Conservation (phyloP, 176 grass and related monocot species). For the Bolboschoenus planiculmis region DNA sequence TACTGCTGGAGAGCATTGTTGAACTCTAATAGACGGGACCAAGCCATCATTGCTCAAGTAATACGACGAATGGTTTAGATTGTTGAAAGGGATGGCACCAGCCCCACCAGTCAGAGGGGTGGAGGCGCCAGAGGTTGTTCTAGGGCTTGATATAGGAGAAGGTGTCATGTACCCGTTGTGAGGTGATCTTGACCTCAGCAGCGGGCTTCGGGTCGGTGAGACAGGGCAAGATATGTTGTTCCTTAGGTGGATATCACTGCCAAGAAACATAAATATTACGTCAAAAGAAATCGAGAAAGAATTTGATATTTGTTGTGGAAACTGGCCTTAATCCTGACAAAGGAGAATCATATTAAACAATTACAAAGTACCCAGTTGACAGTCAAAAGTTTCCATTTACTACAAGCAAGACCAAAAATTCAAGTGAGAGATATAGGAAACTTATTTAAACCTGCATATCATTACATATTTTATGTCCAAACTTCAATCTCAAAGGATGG, state of each 20-base stretch:
- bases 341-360: not conserved
- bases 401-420: not conserved
- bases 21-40: slow-evolving; percentile 40
- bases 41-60: slow-evolving; percentile 49
- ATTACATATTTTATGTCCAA: not conserved
- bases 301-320: not conserved
- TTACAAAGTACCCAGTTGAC: not conserved
- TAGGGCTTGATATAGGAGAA: slow-evolving; percentile 95
- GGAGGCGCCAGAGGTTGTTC: slow-evolving; percentile 81
- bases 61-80: slow-evolving; percentile 34
- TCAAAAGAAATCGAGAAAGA: not conserved
- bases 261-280: slow-evolving; percentile 8
- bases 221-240: slow-evolving; percentile 98
- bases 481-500: not conserved
- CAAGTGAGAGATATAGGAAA: not conserved
- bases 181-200: slow-evolving; percentile 74
- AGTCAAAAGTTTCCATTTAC: not conserved
- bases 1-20: slow-evolving; percentile 38
- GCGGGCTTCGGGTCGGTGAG: slow-evolving; percentile 86
- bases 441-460: not conserved
- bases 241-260: slow-evolving; percentile 62
- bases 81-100: slow-evolving; percentile 68
- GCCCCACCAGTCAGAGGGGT: slow-evolving; percentile 67
- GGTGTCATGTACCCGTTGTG: slow-evolving; percentile 80
- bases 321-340: not conserved